Base-by-base conservation (phyloP, 2,329 filamentous ascomycete species). In the Fusarium hainanense region DNA sequence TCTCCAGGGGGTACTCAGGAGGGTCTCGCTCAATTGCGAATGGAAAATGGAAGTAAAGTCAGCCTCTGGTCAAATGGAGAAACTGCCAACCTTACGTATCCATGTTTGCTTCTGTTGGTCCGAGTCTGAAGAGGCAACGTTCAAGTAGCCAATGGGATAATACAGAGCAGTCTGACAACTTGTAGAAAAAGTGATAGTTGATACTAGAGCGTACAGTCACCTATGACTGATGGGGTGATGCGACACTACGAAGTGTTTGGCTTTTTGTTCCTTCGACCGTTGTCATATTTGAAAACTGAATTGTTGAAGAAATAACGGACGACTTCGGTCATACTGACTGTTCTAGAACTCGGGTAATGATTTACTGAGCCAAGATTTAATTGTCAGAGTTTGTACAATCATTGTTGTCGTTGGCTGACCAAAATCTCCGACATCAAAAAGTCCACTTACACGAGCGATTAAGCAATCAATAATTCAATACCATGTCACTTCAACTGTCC, bases 181-280 rank as follows among this genome's bases (percentile, higher is more conserved):
- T 25, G 32, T 41, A 42, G 28, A 44, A 28, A 20, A 68, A 50
- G 27, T 18, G 44, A n/a, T 44, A 28, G 20, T 41, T 49, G 60
- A 49, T 10, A 28, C 16, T 64, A 50, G 50, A 60, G 42, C 59
- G 42, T 47, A 47, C 25, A 47, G 40, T 34, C 23, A 46, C 43
- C 21, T 30, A 43, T 59, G 57, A 34, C 46, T 42, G 62, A 28
- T 55, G 55, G 21, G 42, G 48, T 41, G 28, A 23, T 50, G 49
- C 27, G 34, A 42, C 49, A 51, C 14, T 21, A 37, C 34, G 54
- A 27, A 62, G 27, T 48, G 28, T 43, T 63, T 51, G 59, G 49
- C 52, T 68, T 67, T 67, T 67, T 70, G 52, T 48, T 55, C 37
- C 48, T 34, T 67, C 28, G 42, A 51, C 49, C n/a, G 23, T 51